Evolutionary conservation across 2,329 filamentous ascomycete species (phyloP).

Genomic region (Trichoderma sp.): DNA sequence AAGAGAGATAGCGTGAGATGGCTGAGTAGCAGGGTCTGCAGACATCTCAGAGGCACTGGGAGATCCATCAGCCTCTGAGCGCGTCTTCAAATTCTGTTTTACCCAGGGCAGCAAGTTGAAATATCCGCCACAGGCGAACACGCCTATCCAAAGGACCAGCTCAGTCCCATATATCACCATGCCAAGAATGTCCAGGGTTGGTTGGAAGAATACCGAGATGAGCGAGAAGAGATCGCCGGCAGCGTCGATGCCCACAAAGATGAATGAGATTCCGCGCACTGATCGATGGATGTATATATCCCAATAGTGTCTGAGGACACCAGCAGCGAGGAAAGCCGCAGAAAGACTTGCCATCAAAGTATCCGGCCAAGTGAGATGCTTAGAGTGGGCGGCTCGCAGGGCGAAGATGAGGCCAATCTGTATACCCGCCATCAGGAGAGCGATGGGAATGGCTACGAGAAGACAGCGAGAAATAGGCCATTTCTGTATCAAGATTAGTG

Average conservation of each 20-base stretch:
- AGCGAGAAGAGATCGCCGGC: slow-evolving; percentile 68
- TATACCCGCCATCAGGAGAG: slow-evolving; percentile 57
- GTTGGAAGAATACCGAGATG: slow-evolving; percentile 63
- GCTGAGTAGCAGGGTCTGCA: background rate
- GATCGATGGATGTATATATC: slow-evolving; percentile 68
- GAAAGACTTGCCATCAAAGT: slow-evolving; percentile 68
- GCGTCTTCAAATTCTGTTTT: slow-evolving; percentile 32
- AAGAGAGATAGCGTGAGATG: slow-evolving; percentile 19
- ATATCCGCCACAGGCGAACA: slow-evolving; percentile 65
- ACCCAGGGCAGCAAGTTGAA: slow-evolving; percentile 65
- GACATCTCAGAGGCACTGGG: background rate
- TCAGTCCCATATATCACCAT: slow-evolving; percentile 69
- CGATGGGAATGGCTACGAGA: slow-evolving; percentile 52
- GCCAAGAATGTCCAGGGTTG: slow-evolving; percentile 58
- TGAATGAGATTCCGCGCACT: slow-evolving; percentile 69
- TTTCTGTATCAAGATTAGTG: slow-evolving; percentile 38
- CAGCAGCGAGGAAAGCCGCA: slow-evolving; percentile 62
- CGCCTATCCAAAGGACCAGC: slow-evolving; percentile 65
- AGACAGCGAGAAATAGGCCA: slow-evolving; percentile 54
- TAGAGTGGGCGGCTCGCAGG: slow-evolving; percentile 47
- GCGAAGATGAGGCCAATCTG: slow-evolving; percentile 62
- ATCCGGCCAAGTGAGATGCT: slow-evolving; percentile 58
- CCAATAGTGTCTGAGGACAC: slow-evolving; percentile 68
- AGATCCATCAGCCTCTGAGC: background rate
- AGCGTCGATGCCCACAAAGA: slow-evolving; percentile 71